phyloP scores from a whole-genome alignment of 73 alveolate genomes.

The Tetrahymena thermophila region DNA sequence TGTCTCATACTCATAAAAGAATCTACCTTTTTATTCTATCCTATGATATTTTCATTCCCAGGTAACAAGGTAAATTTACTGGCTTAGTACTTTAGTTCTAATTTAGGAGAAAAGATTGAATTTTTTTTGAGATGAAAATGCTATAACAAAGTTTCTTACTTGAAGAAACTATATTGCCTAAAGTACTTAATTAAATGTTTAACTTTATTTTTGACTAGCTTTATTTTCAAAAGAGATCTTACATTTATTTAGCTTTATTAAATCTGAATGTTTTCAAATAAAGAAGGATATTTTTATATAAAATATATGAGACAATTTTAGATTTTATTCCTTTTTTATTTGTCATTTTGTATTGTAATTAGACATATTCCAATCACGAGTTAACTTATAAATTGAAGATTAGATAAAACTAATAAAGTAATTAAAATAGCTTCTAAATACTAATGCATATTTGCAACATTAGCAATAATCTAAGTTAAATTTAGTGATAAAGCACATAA shows the following conservation, averaged over 20 bases:
- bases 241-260: too few species aligned
- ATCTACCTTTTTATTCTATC: too few species aligned
- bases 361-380: neutral
- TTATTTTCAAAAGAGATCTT: neutral
- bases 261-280: too few species aligned
- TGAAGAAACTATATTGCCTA: too few species aligned
- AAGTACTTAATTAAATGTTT: too few species aligned
- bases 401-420: neutral
- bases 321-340: too few species aligned
- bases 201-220: neutral
- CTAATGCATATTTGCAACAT: neutral
- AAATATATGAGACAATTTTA: neutral
- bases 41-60: neutral
- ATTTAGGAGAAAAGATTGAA: neutral
- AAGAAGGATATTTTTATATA: neutral
- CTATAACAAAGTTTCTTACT: neutral
- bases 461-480: neutral
- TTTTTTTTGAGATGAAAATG: neutral
- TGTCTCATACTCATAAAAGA: neutral
- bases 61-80: neutral
- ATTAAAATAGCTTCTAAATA: too few species aligned
- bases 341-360: too few species aligned
- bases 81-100: neutral
- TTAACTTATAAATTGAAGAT: too few species aligned
- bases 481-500: neutral